Conservation (phyloP, 768 basidiomycete genomes). For the Epithele typhae region DNA sequence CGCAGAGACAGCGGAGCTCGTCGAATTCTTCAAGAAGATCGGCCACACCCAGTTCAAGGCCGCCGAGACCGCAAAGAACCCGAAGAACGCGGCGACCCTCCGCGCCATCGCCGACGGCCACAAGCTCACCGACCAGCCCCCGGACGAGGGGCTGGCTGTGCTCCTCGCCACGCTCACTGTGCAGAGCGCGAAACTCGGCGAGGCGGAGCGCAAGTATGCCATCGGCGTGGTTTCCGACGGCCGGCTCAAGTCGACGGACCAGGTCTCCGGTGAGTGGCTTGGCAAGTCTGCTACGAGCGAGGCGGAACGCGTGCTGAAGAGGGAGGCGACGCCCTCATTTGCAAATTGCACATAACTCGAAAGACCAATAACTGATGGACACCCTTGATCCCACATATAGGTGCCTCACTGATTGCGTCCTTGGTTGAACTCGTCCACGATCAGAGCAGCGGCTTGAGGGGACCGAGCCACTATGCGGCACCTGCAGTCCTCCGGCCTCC, state of each 20-base stretch:
- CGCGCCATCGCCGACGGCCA: conserved; percentile 63
- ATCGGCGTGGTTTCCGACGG: conserved; percentile 67
- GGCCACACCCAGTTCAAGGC: conserved; percentile 76
- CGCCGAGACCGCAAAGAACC: conserved; percentile 73
- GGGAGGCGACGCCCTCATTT: too few relatives aligned
- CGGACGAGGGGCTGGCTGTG: conserved; percentile 76
- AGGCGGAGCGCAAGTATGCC: conserved; percentile 55
- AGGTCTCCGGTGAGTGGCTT: conserved; percentile 67
- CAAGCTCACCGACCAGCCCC: conserved; percentile 37
- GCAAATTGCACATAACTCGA: too few relatives aligned
- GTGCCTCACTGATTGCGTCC: too few relatives aligned
- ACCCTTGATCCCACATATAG: too few relatives aligned
- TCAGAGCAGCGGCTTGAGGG: not conserved
- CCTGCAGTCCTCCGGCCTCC: conserved; percentile 3
- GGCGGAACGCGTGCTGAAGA: too few relatives aligned
- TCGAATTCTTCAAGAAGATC: conserved; percentile 67
- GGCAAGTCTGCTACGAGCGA: too few relatives aligned
- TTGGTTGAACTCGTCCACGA: too few relatives aligned
- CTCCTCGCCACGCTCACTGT: conserved; percentile 66
- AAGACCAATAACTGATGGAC: too few relatives aligned
- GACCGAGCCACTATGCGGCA: conserved; percentile 10
- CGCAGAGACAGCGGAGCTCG: conserved; percentile 35
- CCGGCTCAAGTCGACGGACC: conserved; percentile 75
- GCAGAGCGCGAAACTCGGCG: conserved; percentile 56
- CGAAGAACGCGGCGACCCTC: conserved; percentile 70